Evolutionary conservation across 2,329 filamentous ascomycete genomes (phyloP).

Genomic region (Hypoxylon sp.): DNA sequence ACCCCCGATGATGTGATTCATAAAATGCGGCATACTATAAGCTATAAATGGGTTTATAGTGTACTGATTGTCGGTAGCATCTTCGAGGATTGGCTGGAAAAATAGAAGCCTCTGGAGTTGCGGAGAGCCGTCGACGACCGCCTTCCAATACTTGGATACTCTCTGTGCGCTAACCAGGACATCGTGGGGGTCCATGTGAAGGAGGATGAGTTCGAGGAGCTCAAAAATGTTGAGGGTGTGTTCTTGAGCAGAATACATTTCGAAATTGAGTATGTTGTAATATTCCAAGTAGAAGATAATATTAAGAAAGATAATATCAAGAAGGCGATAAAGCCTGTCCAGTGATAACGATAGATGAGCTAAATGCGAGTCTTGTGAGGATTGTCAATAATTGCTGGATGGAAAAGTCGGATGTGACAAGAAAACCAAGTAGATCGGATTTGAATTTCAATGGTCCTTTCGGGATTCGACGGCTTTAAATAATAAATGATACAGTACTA

Average conservation of each 20-base stretch:
- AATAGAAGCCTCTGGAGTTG: constrained; percentile 4
- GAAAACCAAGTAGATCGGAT: not conserved
- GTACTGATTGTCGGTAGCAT: not conserved
- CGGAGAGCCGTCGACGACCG: not conserved
- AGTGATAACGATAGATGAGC: not conserved
- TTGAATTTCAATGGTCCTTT: no score
- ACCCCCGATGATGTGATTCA: not conserved
- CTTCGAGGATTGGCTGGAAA: not conserved
- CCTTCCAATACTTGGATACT: constrained; percentile 9
- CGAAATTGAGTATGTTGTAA: no score
- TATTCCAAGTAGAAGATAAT: no score
- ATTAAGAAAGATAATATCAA: not conserved
- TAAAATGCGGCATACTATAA: not conserved
- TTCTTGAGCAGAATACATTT: not conserved
- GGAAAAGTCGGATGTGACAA: not conserved
- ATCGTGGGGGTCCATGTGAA: not conserved
- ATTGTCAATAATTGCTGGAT: not conserved
- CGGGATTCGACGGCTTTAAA: no score
- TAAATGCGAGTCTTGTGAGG: not conserved
- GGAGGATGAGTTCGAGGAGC: constrained; percentile 6
- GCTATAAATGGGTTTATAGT: not conserved
- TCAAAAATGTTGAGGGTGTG: constrained; percentile 1
- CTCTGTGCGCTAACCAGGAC: constrained; percentile 9
- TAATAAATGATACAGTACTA: no score
- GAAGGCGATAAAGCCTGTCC: not conserved